Base-by-base conservation (phyloP, 305 asterid species). In the Fraxinus ornus region DNA sequence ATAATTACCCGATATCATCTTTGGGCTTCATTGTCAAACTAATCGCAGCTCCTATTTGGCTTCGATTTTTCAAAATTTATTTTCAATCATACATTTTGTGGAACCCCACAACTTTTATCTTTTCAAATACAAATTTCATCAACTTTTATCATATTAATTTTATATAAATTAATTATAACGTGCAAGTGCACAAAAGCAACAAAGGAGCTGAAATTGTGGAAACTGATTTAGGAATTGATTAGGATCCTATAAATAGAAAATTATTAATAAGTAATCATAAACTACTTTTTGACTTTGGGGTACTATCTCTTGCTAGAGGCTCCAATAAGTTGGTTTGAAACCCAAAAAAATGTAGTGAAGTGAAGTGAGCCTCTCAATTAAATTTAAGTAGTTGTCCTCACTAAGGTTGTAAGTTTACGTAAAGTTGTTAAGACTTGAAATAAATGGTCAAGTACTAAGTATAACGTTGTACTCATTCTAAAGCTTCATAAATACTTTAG, bases 241-340 rank as follows among this genome's bases (percentile, higher is more conserved):
- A 86, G 87, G 86, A 86, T 78, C 87, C 83, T 52, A 85, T 77
- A 52, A 82, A 47, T 78, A 81, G 82, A 84, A 79, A 75, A 87
- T 36, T 62, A 57, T 81, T 79, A 78, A 55, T 62, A 62, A 28
- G 30, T 66, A 81, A 82, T 66, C 84, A 22, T 62, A 62, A 22
- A 5, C 5, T 86, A 82, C 81, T 3, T 77, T 83, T 84, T 82
- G 78, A 76, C 79, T 57, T 84, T 83, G 47, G 71, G 85, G 86
- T 82, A 52, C 74, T 70, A 52, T 84, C 37, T 71, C 78, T 77
- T 77, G 44, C 79, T 81, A 86, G 80, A 87, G 90, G 88, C 85
- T 90, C 74, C 88, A 86, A 89, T 89, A 83, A 85, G 85, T 88
- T 83, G 91, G 89, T 88, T 85, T 85, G 88, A 90, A 85, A 35